Base-by-base conservation (phyloP, 2,329 filamentous ascomycete species). In the Phaeosphaeriaceae sp. region DNA sequence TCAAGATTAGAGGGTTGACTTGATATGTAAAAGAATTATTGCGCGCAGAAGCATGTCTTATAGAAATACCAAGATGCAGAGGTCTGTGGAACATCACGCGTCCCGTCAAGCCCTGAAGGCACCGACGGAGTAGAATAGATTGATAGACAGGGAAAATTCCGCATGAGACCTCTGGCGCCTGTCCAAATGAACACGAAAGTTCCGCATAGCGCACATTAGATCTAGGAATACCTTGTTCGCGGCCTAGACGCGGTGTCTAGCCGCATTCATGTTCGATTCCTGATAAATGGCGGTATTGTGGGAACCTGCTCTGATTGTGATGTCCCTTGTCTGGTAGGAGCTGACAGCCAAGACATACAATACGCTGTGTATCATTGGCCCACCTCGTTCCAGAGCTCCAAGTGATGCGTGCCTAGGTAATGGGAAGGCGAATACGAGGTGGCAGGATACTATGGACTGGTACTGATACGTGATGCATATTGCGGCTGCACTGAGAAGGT, bases 391-490 rank as follows among this genome's bases (percentile, higher is more conserved):
- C n/a, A 32, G 36, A 16, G 29, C 38, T 38, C 20, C 54, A 43
- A 48, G 46, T 38, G 43, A 52, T 39, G 23, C 13, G 42, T 35
- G 45, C 30, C 42, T 55, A 42, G 38, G 29, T 38, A 38, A 23
- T 39, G 42, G 33, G n/a, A 33, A 37, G 8, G 23, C 40, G 37
- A 54, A 64, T 56, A 64, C 56, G 57, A 50, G 43, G 51, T 59
- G 50, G 46, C 42, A 48, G 42, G 13, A 32, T 48, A 32, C 17
- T 35, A 36, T 36, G 37, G 16, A 52, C 40, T 37, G 50, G 50
- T 50, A 48, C 34, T 43, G 52, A 58, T 58, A 58, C 50, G 44
- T 48, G 34, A 13, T 36, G 29, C 58, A 66, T 57, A 68, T 68
- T 68, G 47, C 57, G 49, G 46, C 12, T 56, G 52, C 55, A 65